Evolutionary conservation across 2,329 filamentous ascomycete species (phyloP).

Genomic region (Pseudocercospora crystallina): DNA sequence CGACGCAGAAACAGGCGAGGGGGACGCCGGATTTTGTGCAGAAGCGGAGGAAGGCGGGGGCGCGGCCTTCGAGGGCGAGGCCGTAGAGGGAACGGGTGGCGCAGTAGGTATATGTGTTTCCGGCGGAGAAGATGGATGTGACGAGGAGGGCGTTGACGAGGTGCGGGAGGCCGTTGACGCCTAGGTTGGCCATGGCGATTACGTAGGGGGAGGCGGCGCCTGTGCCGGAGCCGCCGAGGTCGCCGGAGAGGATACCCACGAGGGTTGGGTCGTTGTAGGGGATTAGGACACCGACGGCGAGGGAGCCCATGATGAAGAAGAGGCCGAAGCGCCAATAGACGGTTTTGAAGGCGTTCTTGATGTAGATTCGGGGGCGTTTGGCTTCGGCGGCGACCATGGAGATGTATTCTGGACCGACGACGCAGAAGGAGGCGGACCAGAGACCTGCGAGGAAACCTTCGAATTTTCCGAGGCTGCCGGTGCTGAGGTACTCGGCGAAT

Average conservation of each 20-base stretch:
- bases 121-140: conserved; percentile 55
- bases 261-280: conserved; percentile 35
- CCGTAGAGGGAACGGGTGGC: conserved; percentile 53
- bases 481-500: conserved; percentile 30
- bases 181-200: conserved; percentile 46
- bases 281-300: conserved; percentile 47
- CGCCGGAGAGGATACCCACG: conserved; percentile 17
- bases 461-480: conserved; percentile 33
- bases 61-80: conserved; percentile 53
- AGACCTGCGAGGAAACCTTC: conserved; percentile 37
- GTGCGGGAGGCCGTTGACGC: conserved; percentile 43
- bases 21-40: conserved; percentile 61
- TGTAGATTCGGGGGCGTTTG: conserved; percentile 45
- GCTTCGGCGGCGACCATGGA: conserved; percentile 50
- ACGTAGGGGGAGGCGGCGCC: conserved; percentile 37
- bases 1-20: conserved; percentile 54
- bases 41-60: conserved; percentile 55
- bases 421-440: conserved; percentile 38
- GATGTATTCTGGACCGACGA: conserved; percentile 49
- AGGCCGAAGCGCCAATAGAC: conserved; percentile 49
- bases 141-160: conserved; percentile 38
- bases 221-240: conserved; percentile 21
- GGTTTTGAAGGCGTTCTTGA: conserved; percentile 51
- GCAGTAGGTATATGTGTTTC: conserved; percentile 55
- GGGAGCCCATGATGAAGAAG: conserved; percentile 50